Evolutionary conservation across 129 eudicot genomes (phyloP).

Genomic region (Chrysanthemum seticuspe): DNA sequence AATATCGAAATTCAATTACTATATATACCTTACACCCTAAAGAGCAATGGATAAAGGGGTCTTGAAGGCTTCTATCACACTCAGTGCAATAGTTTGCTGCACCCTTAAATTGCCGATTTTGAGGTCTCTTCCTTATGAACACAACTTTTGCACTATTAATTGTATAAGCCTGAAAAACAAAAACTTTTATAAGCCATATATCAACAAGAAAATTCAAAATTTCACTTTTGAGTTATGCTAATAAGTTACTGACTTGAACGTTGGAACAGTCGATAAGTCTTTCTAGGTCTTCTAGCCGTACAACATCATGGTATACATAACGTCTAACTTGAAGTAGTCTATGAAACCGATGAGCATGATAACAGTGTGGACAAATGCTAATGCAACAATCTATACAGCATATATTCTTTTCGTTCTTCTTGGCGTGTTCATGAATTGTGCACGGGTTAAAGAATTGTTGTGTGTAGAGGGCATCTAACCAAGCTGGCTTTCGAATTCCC

Average conservation of each 20-base stretch:
- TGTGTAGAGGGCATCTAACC: conserved; percentile 84
- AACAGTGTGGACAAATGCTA: conserved; percentile 94
- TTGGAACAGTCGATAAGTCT: conserved; percentile 86
- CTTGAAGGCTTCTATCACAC: conserved; percentile 94
- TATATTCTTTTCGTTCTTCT: conserved; percentile 89
- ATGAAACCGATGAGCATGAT: conserved; percentile 67
- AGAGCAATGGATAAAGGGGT: conserved; percentile 93
- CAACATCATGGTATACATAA: conserved; percentile 87
- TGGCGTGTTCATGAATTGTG: conserved; percentile 72
- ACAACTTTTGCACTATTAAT: conserved; percentile 89
- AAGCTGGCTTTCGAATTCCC: conserved; percentile 80
- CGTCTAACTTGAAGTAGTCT: conserved; percentile 91
- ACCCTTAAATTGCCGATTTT: conserved; percentile 87
- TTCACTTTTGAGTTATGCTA: conserved; percentile 17
- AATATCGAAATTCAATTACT: conserved; percentile 2
- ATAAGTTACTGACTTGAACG: conserved; percentile 56
- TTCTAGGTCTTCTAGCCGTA: conserved; percentile 88
- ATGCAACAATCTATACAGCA: conserved; percentile 90
- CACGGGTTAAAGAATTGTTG: conserved; percentile 78
- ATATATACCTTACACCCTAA: conserved; percentile 89
- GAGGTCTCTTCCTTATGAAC: conserved; percentile 93
- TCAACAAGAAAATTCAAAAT: conserved; percentile 11
- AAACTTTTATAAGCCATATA: conserved; percentile 1
- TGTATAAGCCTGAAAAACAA: conserved; percentile 67
- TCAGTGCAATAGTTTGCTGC: conserved; percentile 89